Evolutionary conservation across 2,329 filamentous ascomycete species (phyloP).

Genomic region (Byssothecium circinans): DNA sequence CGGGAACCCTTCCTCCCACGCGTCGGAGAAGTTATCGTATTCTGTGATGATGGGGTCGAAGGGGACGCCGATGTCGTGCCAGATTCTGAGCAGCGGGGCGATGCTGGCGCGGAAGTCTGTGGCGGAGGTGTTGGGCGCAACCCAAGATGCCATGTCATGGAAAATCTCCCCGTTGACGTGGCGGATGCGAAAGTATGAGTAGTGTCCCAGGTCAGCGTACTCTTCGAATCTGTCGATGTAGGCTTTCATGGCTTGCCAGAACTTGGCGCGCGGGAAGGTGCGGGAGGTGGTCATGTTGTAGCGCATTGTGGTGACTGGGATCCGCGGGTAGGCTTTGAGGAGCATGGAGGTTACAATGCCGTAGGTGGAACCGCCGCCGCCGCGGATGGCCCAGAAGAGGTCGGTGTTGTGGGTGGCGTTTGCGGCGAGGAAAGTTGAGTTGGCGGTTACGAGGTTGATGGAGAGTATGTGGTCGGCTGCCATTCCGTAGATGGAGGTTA

Average conservation of each 20-base stretch:
- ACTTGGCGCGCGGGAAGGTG: conserved; percentile 15
- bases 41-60: conserved; percentile 22
- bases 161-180: conserved; percentile 8
- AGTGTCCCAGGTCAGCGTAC: conserved; percentile 9
- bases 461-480: conserved; percentile 30
- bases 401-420: conserved; percentile 15
- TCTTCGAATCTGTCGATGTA: conserved; percentile 6
- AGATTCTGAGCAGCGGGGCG: conserved; percentile 6
- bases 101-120: conserved; percentile 6
- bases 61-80: conserved; percentile 13
- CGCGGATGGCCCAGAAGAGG: conserved; percentile 28
- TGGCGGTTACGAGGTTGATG: conserved; percentile 32
- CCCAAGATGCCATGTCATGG: conserved; percentile 8
- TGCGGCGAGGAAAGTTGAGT: conserved; percentile 16
- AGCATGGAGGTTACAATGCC: conserved; percentile 19
- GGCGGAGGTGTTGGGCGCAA: conserved; percentile 8
- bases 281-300: conserved; percentile 18
- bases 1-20: conserved; percentile 20
- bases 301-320: conserved; percentile 18
- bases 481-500: conserved; percentile 22
- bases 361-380: conserved; percentile 22
- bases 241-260: conserved; percentile 15
- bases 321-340: conserved; percentile 17
- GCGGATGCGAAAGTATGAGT: conserved; percentile 10
- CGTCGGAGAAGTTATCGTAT: conserved; percentile 11